These are phyloP conservation scores for Nectriaceae sp. DNA, from an alignment of 2,329 filamentous ascomycete genomes.

Conservation along the genomic window DNA sequence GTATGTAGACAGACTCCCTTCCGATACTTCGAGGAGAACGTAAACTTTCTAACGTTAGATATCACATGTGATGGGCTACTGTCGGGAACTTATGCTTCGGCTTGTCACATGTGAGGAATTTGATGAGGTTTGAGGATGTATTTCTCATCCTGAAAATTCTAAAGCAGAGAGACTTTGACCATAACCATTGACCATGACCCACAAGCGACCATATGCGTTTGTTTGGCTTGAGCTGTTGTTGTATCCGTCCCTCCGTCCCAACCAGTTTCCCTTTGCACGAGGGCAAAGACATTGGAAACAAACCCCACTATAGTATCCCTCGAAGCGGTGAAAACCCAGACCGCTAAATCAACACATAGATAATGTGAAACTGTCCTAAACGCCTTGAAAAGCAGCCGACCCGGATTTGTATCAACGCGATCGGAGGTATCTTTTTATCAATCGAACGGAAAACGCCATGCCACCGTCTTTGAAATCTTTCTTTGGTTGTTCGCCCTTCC, in stretches of 20 bases:
- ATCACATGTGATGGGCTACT: too few species aligned
- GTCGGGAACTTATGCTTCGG: too few species aligned
- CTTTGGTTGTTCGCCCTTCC: constrained; percentile 18
- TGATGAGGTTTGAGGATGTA: too few species aligned
- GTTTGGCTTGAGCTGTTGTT: too few species aligned
- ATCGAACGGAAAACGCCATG: constrained; percentile 32
- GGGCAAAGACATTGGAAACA: not conserved
- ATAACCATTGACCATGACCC: not conserved
- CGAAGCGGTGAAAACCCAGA: too few species aligned
- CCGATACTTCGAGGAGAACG: too few species aligned
- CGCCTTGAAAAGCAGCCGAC: constrained; percentile 18
- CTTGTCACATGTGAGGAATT: too few species aligned
- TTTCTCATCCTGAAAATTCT: not conserved
- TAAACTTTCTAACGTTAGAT: too few species aligned
- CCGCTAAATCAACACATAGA: not conserved
- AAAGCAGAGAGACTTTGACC: not conserved
- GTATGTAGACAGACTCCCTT: too few species aligned
- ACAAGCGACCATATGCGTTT: not conserved
- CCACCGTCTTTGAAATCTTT: constrained; percentile 21
- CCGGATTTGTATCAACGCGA: constrained; percentile 21
- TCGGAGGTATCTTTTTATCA: constrained; percentile 31
- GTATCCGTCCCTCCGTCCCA: not conserved
- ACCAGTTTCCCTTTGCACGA: not conserved
- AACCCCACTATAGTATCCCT: not conserved
- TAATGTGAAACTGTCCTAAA: constrained; percentile 3